These are phyloP conservation scores for Eucalyptus curtisii DNA, from an alignment of 345 rosid species.

Conservation along the genomic window DNA sequence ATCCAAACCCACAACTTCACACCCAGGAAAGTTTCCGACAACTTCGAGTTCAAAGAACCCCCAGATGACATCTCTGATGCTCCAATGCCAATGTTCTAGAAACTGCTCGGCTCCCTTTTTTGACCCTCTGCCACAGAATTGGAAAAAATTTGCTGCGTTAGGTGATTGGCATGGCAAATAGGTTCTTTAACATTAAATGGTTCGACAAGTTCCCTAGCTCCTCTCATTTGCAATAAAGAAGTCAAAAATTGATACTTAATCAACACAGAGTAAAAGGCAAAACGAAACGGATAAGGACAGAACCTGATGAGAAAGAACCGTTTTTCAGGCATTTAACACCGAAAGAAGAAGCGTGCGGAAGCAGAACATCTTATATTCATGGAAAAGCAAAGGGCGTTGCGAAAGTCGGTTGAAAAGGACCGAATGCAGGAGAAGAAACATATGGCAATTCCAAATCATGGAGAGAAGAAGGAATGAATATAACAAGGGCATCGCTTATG, in stretches of 20 bases:
- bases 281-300: not conserved
- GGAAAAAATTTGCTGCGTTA: not conserved
- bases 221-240: not conserved
- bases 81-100: not conserved
- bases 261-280: not conserved
- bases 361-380: not conserved
- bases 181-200: not conserved
- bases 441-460: not conserved
- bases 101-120: not conserved
- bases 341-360: not conserved
- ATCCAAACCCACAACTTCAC: slow-evolving; percentile 82
- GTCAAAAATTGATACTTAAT: not conserved
- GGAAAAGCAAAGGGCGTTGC: not conserved
- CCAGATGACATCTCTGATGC: slow-evolving; percentile 42
- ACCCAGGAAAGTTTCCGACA: slow-evolving; percentile 71
- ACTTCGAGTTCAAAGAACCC: slow-evolving; percentile 45
- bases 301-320: not conserved
- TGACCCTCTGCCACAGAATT: not conserved
- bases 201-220: not conserved
- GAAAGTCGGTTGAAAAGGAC: not conserved
- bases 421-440: not conserved
- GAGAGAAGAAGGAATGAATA: slow-evolving; percentile 7
- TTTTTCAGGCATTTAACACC: not conserved
- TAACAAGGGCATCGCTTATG: slow-evolving; percentile 47
- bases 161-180: not conserved